Conservation (phyloP, 2,329 filamentous ascomycete genomes). For the Fusarium sp. region DNA sequence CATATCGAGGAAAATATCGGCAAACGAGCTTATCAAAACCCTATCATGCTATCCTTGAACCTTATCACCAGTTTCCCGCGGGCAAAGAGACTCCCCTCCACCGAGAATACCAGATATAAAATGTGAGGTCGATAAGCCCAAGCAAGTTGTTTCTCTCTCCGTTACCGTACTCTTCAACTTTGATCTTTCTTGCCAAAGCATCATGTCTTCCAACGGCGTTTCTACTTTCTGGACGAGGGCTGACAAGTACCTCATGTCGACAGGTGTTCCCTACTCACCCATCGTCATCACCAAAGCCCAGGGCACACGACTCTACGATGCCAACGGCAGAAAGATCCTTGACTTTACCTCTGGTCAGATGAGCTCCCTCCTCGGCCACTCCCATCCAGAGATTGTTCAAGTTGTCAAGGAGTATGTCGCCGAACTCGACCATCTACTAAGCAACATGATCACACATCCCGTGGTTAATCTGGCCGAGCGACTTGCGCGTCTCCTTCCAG, state of each 20-base stretch:
- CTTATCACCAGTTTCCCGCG: neutral
- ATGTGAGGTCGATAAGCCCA: neutral
- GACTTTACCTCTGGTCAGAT: constrained; percentile 73
- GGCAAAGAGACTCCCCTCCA: neutral
- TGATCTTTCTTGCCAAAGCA: neutral
- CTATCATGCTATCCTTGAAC: neutral
- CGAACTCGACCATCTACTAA: constrained; percentile 68
- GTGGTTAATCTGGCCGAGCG: constrained; percentile 65
- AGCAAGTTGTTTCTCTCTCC: neutral
- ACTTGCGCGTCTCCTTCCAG: constrained; percentile 59
- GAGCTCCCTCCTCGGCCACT: constrained; percentile 68
- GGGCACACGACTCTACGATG: constrained; percentile 60
- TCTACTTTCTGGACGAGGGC: constrained; percentile 49
- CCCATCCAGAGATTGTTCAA: constrained; percentile 67
- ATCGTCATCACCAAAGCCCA: constrained; percentile 58
- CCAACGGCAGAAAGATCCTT: constrained; percentile 58
- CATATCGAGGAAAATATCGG: too few species aligned
- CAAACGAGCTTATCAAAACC: neutral
- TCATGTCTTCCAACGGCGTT: constrained; percentile 10
- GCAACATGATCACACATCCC: constrained; percentile 66
- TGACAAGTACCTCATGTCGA: constrained; percentile 56
- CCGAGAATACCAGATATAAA: neutral
- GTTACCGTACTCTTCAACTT: neutral
- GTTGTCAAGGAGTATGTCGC: constrained; percentile 60
- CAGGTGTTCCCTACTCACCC: constrained; percentile 54